A percentile compares a stretch with the other conserved stretches of the same genome.
Evolutionary conservation across 2,329 filamentous ascomycete species (phyloP).

Genomic region (Beauveria caledonica): DNA sequence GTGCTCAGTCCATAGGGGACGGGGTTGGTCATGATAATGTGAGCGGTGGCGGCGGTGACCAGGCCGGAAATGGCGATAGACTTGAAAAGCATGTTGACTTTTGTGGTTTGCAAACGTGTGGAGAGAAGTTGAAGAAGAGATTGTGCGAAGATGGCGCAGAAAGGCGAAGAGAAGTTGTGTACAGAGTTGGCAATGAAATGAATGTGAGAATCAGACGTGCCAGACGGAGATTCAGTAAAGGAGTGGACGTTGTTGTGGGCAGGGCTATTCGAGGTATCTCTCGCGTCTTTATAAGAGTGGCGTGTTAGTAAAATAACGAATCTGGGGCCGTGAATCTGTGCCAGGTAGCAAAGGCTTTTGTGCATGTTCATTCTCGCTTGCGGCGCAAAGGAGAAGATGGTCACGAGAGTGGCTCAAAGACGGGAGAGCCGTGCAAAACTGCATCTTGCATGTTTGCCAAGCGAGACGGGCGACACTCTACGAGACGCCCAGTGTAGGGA

Average conservation of each 20-base stretch:
- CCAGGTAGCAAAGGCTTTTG: background rate
- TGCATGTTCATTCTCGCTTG: background rate
- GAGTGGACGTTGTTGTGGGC: background rate
- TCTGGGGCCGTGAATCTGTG: background rate
- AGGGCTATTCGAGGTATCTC: background rate
- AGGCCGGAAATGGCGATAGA: constrained; percentile 46
- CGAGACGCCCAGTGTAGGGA: background rate
- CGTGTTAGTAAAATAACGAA: background rate
- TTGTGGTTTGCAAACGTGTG: constrained; percentile 16
- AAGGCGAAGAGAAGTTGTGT: constrained; percentile 11
- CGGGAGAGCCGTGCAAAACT: background rate
- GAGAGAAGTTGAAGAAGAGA: background rate
- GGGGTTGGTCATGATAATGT: constrained; percentile 67
- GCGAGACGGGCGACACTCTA: background rate
- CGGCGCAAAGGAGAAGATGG: background rate
- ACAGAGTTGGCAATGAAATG: constrained; percentile 10
- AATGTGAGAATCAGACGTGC: constrained; percentile 28
- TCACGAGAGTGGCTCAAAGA: background rate
- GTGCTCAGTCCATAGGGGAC: constrained; percentile 44
- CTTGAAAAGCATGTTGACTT: constrained; percentile 46
- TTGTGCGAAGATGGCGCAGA: background rate
- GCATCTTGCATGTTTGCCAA: background rate
- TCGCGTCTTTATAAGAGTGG: background rate
- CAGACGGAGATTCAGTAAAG: constrained; percentile 3
- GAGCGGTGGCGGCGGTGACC: constrained; percentile 55